Percentiles rank a stretch among this genome's conserved stretches.
Evolutionary conservation across 2,329 filamentous ascomycete species (phyloP).

Genomic region (Cladophialophora bantiana): DNA sequence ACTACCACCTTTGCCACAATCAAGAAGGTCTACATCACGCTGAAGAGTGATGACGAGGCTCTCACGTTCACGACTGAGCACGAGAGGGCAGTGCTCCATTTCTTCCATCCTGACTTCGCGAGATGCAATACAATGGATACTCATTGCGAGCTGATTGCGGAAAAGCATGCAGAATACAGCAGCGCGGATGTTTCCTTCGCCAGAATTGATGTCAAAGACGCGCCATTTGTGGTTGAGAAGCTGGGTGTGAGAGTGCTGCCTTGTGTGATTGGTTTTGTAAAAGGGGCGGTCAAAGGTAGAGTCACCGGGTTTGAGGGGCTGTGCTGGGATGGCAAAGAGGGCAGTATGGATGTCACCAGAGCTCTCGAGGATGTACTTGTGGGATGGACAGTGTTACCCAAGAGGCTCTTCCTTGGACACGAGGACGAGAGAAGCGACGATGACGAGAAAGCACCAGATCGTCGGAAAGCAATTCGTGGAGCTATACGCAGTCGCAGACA

Average conservation of each 20-base stretch:
- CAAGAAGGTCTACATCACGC: constrained; percentile 47
- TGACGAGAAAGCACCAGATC: constrained; percentile 39
- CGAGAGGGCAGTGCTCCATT: constrained; percentile 66
- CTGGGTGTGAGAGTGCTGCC: constrained; percentile 55
- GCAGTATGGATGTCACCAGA: constrained; percentile 49
- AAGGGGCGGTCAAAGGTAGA: constrained; percentile 53
- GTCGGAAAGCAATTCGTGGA: constrained; percentile 41
- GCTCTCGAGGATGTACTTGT: constrained; percentile 54
- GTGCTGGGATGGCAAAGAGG: constrained; percentile 48
- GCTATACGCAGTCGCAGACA: constrained; percentile 43
- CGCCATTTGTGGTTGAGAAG: constrained; percentile 57
- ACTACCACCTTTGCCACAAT: constrained; percentile 29
- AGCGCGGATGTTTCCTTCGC: constrained; percentile 52
- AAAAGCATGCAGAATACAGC: constrained; percentile 44
- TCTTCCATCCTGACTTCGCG: constrained; percentile 69
- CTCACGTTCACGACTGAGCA: constrained; percentile 67
- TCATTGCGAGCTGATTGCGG: constrained; percentile 58
- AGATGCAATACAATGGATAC: constrained; percentile 68
- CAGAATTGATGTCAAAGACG: constrained; percentile 54
- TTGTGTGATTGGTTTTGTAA: constrained; percentile 58
- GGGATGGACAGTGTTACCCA: constrained; percentile 48
- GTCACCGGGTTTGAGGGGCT: constrained; percentile 58
- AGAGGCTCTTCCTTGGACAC: constrained; percentile 46
- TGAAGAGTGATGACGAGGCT: constrained; percentile 61
- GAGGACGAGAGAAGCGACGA: constrained; percentile 37